These are phyloP conservation scores for Excoecaria agallocha DNA, from an alignment of 345 rosid species.

Conservation along the genomic window DNA sequence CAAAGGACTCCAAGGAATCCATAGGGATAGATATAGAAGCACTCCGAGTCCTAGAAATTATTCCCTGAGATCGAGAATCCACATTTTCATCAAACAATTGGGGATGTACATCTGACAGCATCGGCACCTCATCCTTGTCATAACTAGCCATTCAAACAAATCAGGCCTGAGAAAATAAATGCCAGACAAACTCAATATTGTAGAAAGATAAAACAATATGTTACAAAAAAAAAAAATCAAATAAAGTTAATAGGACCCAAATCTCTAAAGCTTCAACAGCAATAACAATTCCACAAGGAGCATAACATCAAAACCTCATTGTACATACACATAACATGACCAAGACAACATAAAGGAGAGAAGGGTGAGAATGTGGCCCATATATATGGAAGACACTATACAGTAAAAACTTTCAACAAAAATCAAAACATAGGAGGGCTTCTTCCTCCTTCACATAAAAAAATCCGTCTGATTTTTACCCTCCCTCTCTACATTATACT, in stretches of 20 bases:
- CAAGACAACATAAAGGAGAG: too few relatives aligned
- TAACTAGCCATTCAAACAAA: constrained; percentile 38
- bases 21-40: constrained; percentile 59
- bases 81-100: constrained; percentile 28
- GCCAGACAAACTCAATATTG: constrained; percentile 2
- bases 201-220: background rate
- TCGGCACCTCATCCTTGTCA: constrained; percentile 65
- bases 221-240: background rate
- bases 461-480: too few relatives aligned
- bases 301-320: too few relatives aligned
- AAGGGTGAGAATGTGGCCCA: too few relatives aligned
- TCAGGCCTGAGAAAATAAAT: constrained; percentile 20
- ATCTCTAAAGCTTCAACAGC: too few relatives aligned
- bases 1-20: constrained; percentile 48
- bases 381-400: too few relatives aligned
- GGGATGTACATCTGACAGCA: constrained; percentile 44
- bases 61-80: constrained; percentile 37
- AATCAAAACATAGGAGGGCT: too few relatives aligned
- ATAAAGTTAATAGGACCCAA: background rate
- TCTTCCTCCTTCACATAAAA: too few relatives aligned
- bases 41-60: constrained; percentile 48
- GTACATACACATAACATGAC: too few relatives aligned
- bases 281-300: too few relatives aligned
- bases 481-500: too few relatives aligned
- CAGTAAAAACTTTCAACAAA: too few relatives aligned